Evolutionary conservation across 805 yeast genomes (phyloP), one percentile per base, ranked within the genome.

Genomic region (Kodamaea kaohsiungensis): DNA sequence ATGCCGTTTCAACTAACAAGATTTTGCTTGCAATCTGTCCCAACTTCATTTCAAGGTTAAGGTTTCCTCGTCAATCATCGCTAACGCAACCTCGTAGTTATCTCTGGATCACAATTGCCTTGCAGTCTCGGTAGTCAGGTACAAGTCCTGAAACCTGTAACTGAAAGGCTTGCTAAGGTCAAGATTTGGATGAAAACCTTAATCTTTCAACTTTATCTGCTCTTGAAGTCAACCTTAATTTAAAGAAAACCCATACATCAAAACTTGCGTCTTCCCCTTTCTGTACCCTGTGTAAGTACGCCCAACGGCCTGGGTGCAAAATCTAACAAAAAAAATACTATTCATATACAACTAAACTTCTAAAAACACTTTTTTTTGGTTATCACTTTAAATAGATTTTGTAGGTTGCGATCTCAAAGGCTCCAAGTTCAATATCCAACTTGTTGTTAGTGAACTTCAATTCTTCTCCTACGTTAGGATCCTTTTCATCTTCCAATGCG

Each of bases 341-440:
- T 38, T 27, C 17, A 13, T 38, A 16, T n/a, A 47, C 27, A 51
- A n/a, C 46, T n/a, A 48, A 35, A 17, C 22, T n/a, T 43, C 19
- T 17, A 43, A 30, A 30, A 30, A 30, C 17, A 38, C n/a, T n/a
- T 35, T 51, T 46, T 46, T 17, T 3, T 43, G 30, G n/a, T 10
- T 46, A 19, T 40, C 43, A 55, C 25, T 64, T 61, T 52, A 82
- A 67, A 49, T 78, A 71, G 22, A 87, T 72, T 59, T 84, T 78
- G 62, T 69, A 82, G 3, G 89, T 81, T 9, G 87, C 88, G 57
- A 92, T 82, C 66, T 91, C 97, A 69, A 92, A 92, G 2, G 92
- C 88, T 59, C 88, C 79, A 57, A 90, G 76, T 1, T 65, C 62
- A 40, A 88, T 72, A 1, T 60, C 58, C 49, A 73, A 73, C 52